These are phyloP conservation scores for Russula brevipes DNA, from an alignment of 768 basidiomycete genomes.

Conservation along the genomic window DNA sequence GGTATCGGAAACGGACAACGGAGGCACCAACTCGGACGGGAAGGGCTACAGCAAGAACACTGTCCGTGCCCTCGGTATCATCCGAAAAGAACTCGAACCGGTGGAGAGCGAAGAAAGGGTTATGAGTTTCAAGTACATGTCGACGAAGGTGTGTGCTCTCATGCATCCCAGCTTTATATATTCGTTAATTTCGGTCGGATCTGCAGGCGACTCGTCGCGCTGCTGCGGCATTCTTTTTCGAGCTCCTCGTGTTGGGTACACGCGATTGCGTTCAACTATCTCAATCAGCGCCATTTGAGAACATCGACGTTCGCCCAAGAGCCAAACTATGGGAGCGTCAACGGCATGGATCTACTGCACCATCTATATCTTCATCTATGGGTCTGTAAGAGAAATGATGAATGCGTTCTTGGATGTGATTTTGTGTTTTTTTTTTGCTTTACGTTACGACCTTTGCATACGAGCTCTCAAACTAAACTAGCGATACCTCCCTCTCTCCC, in stretches of 20 bases:
- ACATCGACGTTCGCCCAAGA: conserved; percentile 80
- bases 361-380: conserved; percentile 45
- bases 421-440: conserved; percentile 2
- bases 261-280: conserved; percentile 82
- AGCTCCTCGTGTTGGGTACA: conserved; percentile 89
- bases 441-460: neutral
- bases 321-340: conserved; percentile 81
- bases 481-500: conserved; percentile 15
- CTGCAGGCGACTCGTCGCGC: conserved; percentile 81
- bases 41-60: conserved; percentile 89
- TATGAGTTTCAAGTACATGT: conserved; percentile 73
- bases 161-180: neutral
- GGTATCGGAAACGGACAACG: conserved; percentile 33
- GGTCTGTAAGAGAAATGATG: conserved; percentile 29
- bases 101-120: conserved; percentile 48
- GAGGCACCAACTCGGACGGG: conserved; percentile 46
- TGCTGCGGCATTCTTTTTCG: conserved; percentile 96
- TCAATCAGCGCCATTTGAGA: conserved; percentile 72
- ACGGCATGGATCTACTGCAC: conserved; percentile 39
- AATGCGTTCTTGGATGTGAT: neutral
- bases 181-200: neutral
- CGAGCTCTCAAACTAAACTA: neutral
- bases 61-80: conserved; percentile 69
- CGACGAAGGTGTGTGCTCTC: conserved; percentile 56
- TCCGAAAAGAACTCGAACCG: conserved; percentile 67